phyloP scores from a whole-genome alignment of 2,329 filamentous ascomycete genomes.

The Paramyrothecium roridum region DNA sequence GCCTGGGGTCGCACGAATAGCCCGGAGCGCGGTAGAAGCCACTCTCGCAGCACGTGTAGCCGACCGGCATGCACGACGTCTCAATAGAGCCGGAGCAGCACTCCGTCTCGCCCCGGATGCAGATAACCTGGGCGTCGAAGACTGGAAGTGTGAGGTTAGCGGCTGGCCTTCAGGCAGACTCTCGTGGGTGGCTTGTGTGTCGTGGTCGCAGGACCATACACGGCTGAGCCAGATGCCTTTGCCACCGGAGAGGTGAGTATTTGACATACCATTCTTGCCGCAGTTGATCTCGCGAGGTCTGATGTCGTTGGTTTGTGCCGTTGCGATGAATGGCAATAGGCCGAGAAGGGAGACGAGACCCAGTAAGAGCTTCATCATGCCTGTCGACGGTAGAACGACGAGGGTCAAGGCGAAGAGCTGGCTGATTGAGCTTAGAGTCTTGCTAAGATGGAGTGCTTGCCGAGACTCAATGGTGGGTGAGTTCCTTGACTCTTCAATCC shows the following conservation, averaged over 20 bases:
- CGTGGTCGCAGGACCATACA: too few relatives aligned
- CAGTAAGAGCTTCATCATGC: background rate
- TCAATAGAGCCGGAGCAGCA: constrained; percentile 12
- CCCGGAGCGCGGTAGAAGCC: constrained; percentile 13
- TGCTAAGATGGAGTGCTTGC: too few relatives aligned
- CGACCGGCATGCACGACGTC: constrained; percentile 13
- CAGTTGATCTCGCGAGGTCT: background rate
- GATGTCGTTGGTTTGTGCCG: background rate
- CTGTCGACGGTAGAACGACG: too few relatives aligned
- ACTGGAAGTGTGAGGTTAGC: constrained; percentile 4
- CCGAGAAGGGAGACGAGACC: background rate
- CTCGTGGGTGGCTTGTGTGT: too few relatives aligned
- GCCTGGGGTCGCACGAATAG: constrained; percentile 8
- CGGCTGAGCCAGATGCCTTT: too few relatives aligned
- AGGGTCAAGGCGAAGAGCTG: too few relatives aligned
- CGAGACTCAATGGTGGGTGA: too few relatives aligned
- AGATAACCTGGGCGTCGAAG: constrained; percentile 7
- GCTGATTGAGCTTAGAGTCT: too few relatives aligned
- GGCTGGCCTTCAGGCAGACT: background rate
- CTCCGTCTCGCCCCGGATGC: constrained; percentile 4
- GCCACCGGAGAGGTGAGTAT: too few relatives aligned
- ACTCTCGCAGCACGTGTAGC: constrained; percentile 12
- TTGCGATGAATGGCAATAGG: background rate
- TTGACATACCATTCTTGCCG: background rate
- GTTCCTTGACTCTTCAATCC: too few relatives aligned